Evolutionary conservation across 305 asterid species (phyloP).

Genomic region (Solanum hybrid): DNA sequence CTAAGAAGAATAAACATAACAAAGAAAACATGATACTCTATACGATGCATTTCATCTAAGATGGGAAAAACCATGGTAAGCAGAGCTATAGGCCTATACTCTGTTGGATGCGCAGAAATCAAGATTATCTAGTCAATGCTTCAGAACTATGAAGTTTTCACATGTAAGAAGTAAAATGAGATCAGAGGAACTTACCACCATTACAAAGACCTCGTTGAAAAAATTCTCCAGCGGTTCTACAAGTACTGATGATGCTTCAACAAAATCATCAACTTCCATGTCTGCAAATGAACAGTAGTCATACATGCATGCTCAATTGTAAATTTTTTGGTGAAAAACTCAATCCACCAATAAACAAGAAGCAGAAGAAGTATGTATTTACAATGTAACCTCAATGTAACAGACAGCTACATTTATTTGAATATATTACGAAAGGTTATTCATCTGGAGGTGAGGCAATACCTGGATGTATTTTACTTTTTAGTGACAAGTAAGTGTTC

Average conservation of each 20-base stretch:
- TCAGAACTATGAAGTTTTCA: background rate
- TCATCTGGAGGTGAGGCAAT: constrained; percentile 7
- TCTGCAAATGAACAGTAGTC: constrained; percentile 26
- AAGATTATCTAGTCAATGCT: background rate
- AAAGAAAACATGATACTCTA: background rate
- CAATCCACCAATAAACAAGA: background rate
- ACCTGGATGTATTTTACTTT: constrained; percentile 68
- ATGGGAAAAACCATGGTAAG: background rate
- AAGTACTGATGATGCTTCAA: constrained; percentile 53
- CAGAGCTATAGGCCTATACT: background rate
- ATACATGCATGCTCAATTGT: background rate
- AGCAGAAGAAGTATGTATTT: background rate
- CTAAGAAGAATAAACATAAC: background rate
- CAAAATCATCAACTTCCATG: constrained; percentile 88
- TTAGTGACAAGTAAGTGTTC: constrained; percentile 62
- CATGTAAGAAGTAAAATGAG: background rate
- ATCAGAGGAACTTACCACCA: constrained; percentile 67
- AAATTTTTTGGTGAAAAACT: background rate
- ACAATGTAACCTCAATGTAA: background rate
- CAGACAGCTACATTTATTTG: background rate
- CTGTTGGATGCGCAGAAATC: background rate
- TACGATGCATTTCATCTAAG: background rate
- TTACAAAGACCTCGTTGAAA: constrained; percentile 76
- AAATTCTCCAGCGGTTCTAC: constrained; percentile 79
- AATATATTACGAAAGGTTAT: background rate